phyloP scores from a whole-genome alignment of 352 stramenopile species.

The Phytophthora brassicae region DNA sequence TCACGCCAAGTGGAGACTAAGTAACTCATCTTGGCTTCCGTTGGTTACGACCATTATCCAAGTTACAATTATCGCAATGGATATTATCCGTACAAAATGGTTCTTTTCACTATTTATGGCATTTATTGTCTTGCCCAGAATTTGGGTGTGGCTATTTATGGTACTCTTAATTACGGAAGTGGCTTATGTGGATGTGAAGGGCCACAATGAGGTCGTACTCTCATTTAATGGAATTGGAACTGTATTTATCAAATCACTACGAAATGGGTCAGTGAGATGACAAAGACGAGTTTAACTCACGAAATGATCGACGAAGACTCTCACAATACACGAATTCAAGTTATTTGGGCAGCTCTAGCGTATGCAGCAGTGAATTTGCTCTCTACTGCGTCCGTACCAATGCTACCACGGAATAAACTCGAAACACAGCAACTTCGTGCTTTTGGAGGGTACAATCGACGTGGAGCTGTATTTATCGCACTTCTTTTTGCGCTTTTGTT shows the following conservation, averaged over 20 bases:
- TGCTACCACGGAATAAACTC: constrained; percentile 42
- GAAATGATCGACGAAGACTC: constrained; percentile 30
- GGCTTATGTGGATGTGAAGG: constrained; percentile 53
- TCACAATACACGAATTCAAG: constrained; percentile 20
- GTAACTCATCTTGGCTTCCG: constrained; percentile 42
- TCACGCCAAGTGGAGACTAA: constrained; percentile 43
- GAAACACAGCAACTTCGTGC: constrained; percentile 44
- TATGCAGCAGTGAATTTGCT: constrained; percentile 40
- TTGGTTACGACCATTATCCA: constrained; percentile 35
- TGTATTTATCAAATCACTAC: constrained; percentile 33
- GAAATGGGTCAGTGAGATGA: constrained; percentile 28
- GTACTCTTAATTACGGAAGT: constrained; percentile 56
- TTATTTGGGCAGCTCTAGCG: constrained; percentile 20
- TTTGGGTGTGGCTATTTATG: constrained; percentile 43
- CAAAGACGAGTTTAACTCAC: constrained; percentile 22
- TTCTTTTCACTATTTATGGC: constrained; percentile 41
- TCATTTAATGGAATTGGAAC: constrained; percentile 47
- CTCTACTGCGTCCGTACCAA: constrained; percentile 20
- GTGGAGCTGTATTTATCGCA: constrained; percentile 31
- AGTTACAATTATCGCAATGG: constrained; percentile 37
- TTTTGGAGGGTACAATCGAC: constrained; percentile 32
- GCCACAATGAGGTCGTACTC: constrained; percentile 53
- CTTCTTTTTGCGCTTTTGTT: constrained; percentile 37
- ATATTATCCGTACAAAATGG: constrained; percentile 40
- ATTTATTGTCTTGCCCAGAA: constrained; percentile 38